These are phyloP conservation scores for Hysterangium stoloniferum DNA, from an alignment of 768 basidiomycete species.

Conservation along the genomic window DNA sequence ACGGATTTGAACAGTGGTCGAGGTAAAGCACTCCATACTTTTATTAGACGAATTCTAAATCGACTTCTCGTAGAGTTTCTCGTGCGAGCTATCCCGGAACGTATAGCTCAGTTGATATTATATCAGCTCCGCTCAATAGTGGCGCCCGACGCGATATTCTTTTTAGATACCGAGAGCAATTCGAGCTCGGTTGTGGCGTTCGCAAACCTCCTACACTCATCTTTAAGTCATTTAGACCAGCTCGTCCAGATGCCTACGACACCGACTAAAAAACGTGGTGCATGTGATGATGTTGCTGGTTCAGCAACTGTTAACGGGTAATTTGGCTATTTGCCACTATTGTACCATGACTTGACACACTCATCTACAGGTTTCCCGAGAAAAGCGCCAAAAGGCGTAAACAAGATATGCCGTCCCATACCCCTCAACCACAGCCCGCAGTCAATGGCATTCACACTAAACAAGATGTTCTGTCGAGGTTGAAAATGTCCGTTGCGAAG, in stretches of 20 bases:
- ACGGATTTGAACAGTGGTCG: not conserved
- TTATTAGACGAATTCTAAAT: not conserved
- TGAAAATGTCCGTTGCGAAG: not conserved
- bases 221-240: not conserved
- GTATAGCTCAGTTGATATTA: slow-evolving; percentile 6
- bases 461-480: not conserved
- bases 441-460: not conserved
- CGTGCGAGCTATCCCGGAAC: not conserved
- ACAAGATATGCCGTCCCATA: not conserved
- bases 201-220: not conserved
- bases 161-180: not conserved
- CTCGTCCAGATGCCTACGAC: not conserved
- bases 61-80: not conserved
- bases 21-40: not conserved
- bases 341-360: not conserved
- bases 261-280: not conserved
- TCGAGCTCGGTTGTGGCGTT: not conserved
- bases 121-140: not conserved
- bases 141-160: not conserved
- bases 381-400: slow-evolving; percentile 1
- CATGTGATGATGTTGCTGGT: not conserved
- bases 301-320: not conserved
- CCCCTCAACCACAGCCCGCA: not conserved
- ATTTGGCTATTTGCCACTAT: not conserved
- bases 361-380: not conserved